These are phyloP conservation scores for Cucumis sativus DNA, from an alignment of 306 rosid genomes.

Conservation along the genomic window Cucumber_9930_V3 NC_026660.2:6894001-6894500, in stretches of 20 bases:
- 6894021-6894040: slow-evolving; percentile 71
- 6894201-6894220: slow-evolving; percentile 27
- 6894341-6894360: background rate
- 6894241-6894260: slow-evolving; percentile 91
- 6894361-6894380: background rate
- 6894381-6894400: background rate
- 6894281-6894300: background rate
- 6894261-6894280: slow-evolving; percentile 60
- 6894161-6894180: background rate
- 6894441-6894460: no score
- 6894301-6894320: background rate
- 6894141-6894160: background rate
- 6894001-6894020: slow-evolving; percentile 52
- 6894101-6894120: background rate
- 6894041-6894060: slow-evolving; percentile 78
- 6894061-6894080: slow-evolving; percentile 61
- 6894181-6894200: slow-evolving; percentile 10
- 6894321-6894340: background rate
- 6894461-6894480: no score
- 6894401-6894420: background rate
- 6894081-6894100: slow-evolving; percentile 2
- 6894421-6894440: no score
- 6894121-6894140: background rate
- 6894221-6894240: slow-evolving; percentile 93
- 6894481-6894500: no score